Evolutionary conservation across 2,329 filamentous ascomycete genomes (phyloP), one percentile per base, ranked within the genome.

Genomic region (Biscogniauxia sp.): DNA sequence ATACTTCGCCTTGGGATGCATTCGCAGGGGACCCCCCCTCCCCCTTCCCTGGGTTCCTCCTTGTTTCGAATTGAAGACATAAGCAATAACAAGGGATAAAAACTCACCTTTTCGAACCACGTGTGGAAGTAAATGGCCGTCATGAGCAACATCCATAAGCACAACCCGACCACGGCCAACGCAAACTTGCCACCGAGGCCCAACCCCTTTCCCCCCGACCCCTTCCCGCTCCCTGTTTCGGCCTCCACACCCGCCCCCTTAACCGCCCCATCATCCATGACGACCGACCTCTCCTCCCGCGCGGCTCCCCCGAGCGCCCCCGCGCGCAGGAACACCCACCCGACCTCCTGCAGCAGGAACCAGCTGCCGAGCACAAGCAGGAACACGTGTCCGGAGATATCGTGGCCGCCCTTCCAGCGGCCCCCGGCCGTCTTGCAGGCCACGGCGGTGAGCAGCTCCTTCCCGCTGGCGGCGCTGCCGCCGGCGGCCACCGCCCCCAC

Each of bases 111-210:
- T 80, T 99, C 95, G 70, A 96, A 88, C 93, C 94, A 98, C 0
- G 95, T 99, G 76, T 99, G 95, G 72, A 99, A 99, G 82, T 94
- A 99, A 49, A 96, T 93, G 2, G 93, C 93, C 50, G 95, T 99
- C 95, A 99, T 99, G 63, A 98, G 82, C 73, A 99, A 77, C 95
- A 99, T 99, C 92, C 95, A 98, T 80, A 88, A 85, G 72, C 89
- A 92, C 72, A 97, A 70, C 0, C 77, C 87, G 19, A 90, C 83
- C 25, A 97, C 86, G 0, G 72, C 82, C 23, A 83, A 77, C 64
- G 88, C 84, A 66, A 89, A 78, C 81, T 85, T 79, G 68, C 77
- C 77, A 8, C 82, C 77, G 55, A 83, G 66, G 2, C 81, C 78
- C 59, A 84, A 74, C 54, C 68, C 68, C 57, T 69, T 59, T 45